These are phyloP conservation scores for Fomitopsis schrenkii DNA, from an alignment of 1,284 basidiomycete genomes.

Conservation along the genomic window DNA sequence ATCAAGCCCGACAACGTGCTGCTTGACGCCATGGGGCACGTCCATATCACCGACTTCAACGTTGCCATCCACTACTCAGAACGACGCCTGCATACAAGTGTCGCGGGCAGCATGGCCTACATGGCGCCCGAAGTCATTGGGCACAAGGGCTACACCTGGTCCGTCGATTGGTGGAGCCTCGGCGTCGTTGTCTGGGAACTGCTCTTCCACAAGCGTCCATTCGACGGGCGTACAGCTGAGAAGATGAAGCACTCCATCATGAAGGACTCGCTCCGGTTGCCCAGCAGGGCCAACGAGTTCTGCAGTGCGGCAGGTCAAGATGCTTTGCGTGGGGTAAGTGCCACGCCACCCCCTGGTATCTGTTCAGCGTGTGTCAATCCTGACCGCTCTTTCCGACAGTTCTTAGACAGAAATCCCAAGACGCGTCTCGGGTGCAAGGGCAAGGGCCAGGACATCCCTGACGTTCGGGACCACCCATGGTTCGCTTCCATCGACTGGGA, in stretches of 20 bases:
- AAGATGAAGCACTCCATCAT: slow-evolving; percentile 82
- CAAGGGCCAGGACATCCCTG: slow-evolving; percentile 63
- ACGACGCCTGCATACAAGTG: slow-evolving; percentile 79
- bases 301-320: slow-evolving; percentile 35
- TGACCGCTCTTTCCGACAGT: slow-evolving; percentile 38
- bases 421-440: slow-evolving; percentile 81
- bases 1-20: slow-evolving; percentile 97
- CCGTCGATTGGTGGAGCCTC: slow-evolving; percentile 94
- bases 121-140: slow-evolving; percentile 94
- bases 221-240: slow-evolving; percentile 83
- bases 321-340: slow-evolving; percentile 44
- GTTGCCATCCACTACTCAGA: slow-evolving; percentile 97
- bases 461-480: slow-evolving; percentile 85
- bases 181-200: slow-evolving; percentile 90
- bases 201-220: slow-evolving; percentile 84
- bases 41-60: slow-evolving; percentile 97
- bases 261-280: slow-evolving; percentile 62
- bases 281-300: slow-evolving; percentile 44
- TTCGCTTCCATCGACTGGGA: slow-evolving; percentile 82
- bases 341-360: not conserved
- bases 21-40: slow-evolving; percentile 89
- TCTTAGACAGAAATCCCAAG: slow-evolving; percentile 81
- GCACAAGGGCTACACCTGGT: slow-evolving; percentile 79
- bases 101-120: slow-evolving; percentile 97
- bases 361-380: slow-evolving; percentile 7